phyloP scores from a whole-genome alignment of 352 stramenopile genomes.

The Phytophthora citrophthora region DNA sequence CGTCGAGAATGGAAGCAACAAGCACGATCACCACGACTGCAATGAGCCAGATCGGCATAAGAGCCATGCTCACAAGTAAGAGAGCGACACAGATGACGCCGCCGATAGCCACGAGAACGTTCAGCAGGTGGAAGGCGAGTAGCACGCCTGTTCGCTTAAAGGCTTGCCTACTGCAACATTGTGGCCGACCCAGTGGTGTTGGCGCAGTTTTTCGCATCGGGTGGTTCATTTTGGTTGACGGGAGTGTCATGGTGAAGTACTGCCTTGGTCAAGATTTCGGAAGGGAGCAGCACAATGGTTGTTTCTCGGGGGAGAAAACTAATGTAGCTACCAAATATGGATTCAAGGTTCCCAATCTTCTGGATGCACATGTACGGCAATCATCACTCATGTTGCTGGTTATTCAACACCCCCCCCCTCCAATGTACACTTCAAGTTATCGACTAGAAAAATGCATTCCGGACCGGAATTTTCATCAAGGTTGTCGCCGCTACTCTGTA shows the following conservation, averaged over 20 bases:
- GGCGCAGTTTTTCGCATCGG: constrained; percentile 2
- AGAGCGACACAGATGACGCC: constrained; percentile 10
- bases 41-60: constrained; percentile 20
- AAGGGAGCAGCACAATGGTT: neutral
- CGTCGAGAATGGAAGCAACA: neutral
- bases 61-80: constrained; percentile 12
- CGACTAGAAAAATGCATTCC: no score
- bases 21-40: neutral
- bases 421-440: no score
- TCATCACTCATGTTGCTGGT: no score
- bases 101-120: constrained; percentile 10
- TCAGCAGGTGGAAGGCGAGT: constrained; percentile 24
- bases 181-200: neutral
- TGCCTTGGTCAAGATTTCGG: neutral
- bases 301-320: neutral
- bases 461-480: no score
- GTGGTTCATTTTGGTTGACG: neutral
- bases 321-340: constrained; percentile 20
- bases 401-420: no score
- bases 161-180: neutral
- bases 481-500: no score
- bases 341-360: neutral
- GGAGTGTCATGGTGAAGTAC: neutral
- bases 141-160: constrained; percentile 12
- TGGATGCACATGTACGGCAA: no score